A percentile compares a stretch with the other conserved stretches of the same genome.
Evolutionary conservation across 805 yeast genomes (phyloP).

Genomic region (Sugiyamaella chiloensis): DNA sequence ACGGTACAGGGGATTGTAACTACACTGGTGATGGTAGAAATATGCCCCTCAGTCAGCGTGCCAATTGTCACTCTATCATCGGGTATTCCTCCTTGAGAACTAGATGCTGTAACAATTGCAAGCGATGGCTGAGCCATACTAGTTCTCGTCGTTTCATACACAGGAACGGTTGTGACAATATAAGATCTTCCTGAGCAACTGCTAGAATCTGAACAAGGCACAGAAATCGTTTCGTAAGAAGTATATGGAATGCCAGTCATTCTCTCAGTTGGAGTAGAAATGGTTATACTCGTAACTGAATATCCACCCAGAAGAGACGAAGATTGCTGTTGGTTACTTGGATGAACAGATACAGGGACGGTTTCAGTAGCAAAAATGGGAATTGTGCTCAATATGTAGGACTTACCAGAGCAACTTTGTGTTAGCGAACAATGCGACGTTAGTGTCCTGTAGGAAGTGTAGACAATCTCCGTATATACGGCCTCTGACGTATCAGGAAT

Average conservation of each 20-base stretch:
- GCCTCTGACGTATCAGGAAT: neutral
- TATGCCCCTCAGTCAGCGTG: slow-evolving; percentile 3
- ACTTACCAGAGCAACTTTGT: slow-evolving; percentile 6
- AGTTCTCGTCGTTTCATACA: neutral
- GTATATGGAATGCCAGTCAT: slow-evolving; percentile 1
- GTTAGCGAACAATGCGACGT: slow-evolving; percentile 7
- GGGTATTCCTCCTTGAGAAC: no score
- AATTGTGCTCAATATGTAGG: slow-evolving; percentile 5
- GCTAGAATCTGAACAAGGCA: slow-evolving; percentile 2
- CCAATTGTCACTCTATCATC: neutral
- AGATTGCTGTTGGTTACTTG: neutral
- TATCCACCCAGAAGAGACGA: no score
- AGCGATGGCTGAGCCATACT: neutral
- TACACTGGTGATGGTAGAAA: slow-evolving; percentile 17
- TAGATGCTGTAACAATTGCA: neutral
- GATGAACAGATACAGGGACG: neutral
- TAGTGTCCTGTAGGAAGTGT: slow-evolving; percentile 4
- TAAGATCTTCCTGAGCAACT: neutral
- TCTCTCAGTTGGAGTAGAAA: neutral
- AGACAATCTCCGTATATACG: neutral
- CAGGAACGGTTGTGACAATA: neutral
- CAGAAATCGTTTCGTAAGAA: slow-evolving; percentile 10
- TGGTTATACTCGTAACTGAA: no score
- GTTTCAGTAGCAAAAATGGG: slow-evolving; percentile 1
- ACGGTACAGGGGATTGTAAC: slow-evolving; percentile 22